Conservation (phyloP, 208 protist genomes). For the Trypanosomatidae sp. region DNA sequence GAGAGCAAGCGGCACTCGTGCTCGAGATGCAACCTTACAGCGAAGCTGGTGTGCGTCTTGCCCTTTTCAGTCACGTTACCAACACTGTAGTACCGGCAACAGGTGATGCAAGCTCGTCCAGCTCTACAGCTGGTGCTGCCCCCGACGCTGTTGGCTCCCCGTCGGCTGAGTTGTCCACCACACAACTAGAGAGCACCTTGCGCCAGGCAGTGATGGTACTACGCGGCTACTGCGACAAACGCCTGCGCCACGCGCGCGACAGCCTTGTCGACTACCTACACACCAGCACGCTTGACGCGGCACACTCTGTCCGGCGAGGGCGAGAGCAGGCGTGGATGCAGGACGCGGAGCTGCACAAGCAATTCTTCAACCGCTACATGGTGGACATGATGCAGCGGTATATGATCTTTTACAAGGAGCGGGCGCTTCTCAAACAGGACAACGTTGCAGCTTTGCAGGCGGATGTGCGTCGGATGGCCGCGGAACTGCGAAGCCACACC, state of each 20-base stretch:
- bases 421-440: conserved; percentile 33
- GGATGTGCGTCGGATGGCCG: conserved; percentile 18
- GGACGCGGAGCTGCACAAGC: conserved; percentile 43
- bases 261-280: conserved; percentile 63
- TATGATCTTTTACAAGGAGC: conserved; percentile 43
- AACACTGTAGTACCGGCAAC: neutral
- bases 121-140: neutral
- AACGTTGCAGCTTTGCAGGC: conserved; percentile 36
- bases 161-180: neutral
- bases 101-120: neutral
- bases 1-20: conserved; percentile 31
- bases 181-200: conserved; percentile 20
- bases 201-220: conserved; percentile 33
- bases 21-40: conserved; percentile 27
- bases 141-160: neutral
- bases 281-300: conserved; percentile 41
- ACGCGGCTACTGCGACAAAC: conserved; percentile 40
- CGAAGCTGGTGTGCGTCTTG: conserved; percentile 27
- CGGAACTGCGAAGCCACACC: conserved; percentile 20
- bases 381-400: conserved; percentile 42
- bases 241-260: conserved; percentile 30
- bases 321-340: conserved; percentile 43
- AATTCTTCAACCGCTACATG: conserved; percentile 36
- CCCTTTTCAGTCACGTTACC: neutral
- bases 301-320: conserved; percentile 35